Evolutionary conservation across 805 yeast species (phyloP).

Genomic region (Wickerhamiella nectarea): DNA sequence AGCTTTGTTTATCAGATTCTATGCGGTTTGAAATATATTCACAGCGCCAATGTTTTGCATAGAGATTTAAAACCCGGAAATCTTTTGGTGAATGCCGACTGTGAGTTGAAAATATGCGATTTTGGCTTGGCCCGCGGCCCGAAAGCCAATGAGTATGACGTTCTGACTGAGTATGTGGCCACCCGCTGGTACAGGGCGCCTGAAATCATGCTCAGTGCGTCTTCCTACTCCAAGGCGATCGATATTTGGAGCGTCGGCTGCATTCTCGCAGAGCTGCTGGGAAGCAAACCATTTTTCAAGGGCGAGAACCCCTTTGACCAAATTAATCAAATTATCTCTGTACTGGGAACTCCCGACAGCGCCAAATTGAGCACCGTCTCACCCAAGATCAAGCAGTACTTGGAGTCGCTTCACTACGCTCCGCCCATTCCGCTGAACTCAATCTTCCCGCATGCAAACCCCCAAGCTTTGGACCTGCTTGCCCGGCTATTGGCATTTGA

Average conservation of each 20-base stretch:
- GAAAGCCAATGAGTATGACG: conserved; percentile 29
- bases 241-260: conserved; percentile 97
- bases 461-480: conserved; percentile 54
- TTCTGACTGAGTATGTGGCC: conserved; percentile 95
- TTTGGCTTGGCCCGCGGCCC: conserved; percentile 72
- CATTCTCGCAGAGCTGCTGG: conserved; percentile 77
- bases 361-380: conserved; percentile 55
- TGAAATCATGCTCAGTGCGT: conserved; percentile 89
- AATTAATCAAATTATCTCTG: conserved; percentile 66
- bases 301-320: conserved; percentile 92
- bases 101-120: conserved; percentile 89
- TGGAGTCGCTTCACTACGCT: conserved; percentile 60
- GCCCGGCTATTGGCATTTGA: conserved; percentile 67
- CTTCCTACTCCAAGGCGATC: conserved; percentile 85
- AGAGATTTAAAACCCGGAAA: conserved; percentile 88
- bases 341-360: conserved; percentile 75
- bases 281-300: conserved; percentile 80
- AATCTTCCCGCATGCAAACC: conserved; percentile 40
- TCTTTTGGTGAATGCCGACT: conserved; percentile 72
- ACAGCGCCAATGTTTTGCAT: conserved; percentile 87
- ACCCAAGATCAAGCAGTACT: conserved; percentile 78
- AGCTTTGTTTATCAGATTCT: conserved; percentile 85
- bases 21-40: conserved; percentile 80
- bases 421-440: conserved; percentile 44
- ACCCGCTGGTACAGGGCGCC: conserved; percentile 98